Evolutionary conservation across 2,329 filamentous ascomycete genomes (phyloP).

Genomic region (Samsoniella hepiali): DNA sequence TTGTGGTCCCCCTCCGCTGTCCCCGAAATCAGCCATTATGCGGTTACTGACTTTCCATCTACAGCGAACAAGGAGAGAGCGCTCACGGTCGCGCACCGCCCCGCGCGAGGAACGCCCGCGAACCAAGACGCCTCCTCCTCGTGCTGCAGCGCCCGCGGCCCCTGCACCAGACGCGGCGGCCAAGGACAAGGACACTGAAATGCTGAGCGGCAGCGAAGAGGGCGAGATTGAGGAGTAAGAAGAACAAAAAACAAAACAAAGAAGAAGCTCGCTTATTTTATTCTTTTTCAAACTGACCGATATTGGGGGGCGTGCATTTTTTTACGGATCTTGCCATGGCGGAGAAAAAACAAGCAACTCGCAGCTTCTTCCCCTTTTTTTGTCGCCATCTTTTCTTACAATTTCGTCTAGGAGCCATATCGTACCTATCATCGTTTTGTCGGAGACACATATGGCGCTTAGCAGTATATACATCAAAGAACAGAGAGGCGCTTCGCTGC

Average conservation of each 20-base stretch:
- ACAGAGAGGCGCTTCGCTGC: not conserved
- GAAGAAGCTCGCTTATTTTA: too few species aligned
- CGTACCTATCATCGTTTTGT: not conserved
- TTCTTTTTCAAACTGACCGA: slow-evolving; percentile 2
- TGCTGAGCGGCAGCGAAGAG: slow-evolving; percentile 80
- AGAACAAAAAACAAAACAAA: not conserved
- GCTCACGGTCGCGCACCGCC: slow-evolving; percentile 58
- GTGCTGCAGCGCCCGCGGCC: slow-evolving; percentile 20
- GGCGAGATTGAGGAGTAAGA: slow-evolving; percentile 86
- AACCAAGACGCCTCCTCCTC: slow-evolving; percentile 55
- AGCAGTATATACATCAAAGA: slow-evolving; percentile 1
- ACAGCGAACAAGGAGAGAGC: slow-evolving; percentile 58
- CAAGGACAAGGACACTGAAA: slow-evolving; percentile 43
- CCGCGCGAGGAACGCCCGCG: slow-evolving; percentile 54
- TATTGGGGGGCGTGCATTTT: not conserved
- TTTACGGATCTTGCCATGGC: not conserved
- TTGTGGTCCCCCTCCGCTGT: not conserved
- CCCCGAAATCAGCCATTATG: not conserved
- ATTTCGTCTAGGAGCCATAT: not conserved
- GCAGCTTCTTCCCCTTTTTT: not conserved
- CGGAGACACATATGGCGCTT: slow-evolving; percentile 11
- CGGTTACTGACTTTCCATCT: slow-evolving; percentile 27
- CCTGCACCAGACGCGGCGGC: slow-evolving; percentile 24
- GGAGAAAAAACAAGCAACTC: not conserved
- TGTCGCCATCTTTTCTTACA: not conserved